Conservation (phyloP, 2,329 filamentous ascomycete species). For the Rosellinia necatrix region DNA sequence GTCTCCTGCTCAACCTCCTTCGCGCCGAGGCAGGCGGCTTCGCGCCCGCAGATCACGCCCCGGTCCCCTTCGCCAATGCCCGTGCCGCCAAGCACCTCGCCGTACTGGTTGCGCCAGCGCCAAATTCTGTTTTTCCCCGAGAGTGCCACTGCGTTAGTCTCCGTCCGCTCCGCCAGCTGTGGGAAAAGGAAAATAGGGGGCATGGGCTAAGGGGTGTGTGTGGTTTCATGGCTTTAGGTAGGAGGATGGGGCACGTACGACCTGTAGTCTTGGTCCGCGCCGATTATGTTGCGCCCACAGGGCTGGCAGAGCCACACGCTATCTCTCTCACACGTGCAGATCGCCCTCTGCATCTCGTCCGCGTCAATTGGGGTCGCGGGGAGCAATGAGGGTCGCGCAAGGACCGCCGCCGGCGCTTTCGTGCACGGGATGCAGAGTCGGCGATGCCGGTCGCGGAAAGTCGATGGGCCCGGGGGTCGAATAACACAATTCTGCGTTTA, state of each 20-base stretch:
- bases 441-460: conserved; percentile 76
- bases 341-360: conserved; percentile 59
- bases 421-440: conserved; percentile 79
- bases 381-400: conserved; percentile 52
- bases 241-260: conserved; percentile 47
- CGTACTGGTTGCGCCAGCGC: conserved; percentile 88
- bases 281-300: conserved; percentile 74
- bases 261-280: conserved; percentile 62
- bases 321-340: conserved; percentile 58
- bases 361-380: conserved; percentile 54
- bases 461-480: conserved; percentile 73
- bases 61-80: conserved; percentile 88
- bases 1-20: conserved; percentile 81
- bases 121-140: conserved; percentile 64
- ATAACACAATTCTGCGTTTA: conserved; percentile 80
- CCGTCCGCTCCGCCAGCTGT: too few species aligned
- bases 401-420: conserved; percentile 67
- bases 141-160: conserved; percentile 22
- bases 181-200: too few species aligned
- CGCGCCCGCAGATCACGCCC: conserved; percentile 86
- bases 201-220: too few species aligned
- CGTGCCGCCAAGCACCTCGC: conserved; percentile 78
- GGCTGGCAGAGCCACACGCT: conserved; percentile 84
- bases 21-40: conserved; percentile 73
- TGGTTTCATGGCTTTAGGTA: too few species aligned